Percentiles rank a stretch among this genome's conserved stretches.
These are phyloP conservation scores for Inga leiocalycina DNA, from an alignment of 306 rosid genomes.

Conservation along the genomic window DNA sequence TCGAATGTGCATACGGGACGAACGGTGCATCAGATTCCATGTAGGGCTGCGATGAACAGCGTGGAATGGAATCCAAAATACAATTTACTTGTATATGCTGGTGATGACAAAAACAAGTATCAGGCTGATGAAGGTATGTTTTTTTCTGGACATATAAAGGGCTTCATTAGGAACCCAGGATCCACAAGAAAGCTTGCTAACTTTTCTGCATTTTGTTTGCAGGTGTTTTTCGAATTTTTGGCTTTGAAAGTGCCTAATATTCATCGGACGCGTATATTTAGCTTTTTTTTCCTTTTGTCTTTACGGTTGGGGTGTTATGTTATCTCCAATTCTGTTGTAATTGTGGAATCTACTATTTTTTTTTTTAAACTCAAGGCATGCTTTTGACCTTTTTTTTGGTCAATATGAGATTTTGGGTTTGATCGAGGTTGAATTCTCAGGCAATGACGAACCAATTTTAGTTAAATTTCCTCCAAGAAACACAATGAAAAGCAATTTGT, in stretches of 20 bases:
- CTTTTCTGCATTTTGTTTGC: conserved; percentile 42
- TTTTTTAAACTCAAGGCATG: neutral
- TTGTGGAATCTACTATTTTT: neutral
- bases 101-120: conserved; percentile 95
- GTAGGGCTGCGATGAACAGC: conserved; percentile 97
- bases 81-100: conserved; percentile 93
- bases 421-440: neutral
- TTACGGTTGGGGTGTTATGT: neutral
- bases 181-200: conserved; percentile 20
- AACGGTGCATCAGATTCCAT: conserved; percentile 88
- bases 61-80: conserved; percentile 97
- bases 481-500: neutral
- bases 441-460: neutral
- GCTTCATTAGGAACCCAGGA: conserved; percentile 9
- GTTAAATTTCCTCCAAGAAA: neutral
- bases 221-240: conserved; percentile 91
- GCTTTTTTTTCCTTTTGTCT: no score
- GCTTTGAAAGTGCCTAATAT: conserved; percentile 69
- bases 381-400: neutral
- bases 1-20: conserved; percentile 78
- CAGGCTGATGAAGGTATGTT: conserved; percentile 90
- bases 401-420: neutral
- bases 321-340: neutral
- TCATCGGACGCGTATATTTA: neutral
- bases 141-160: neutral